Base-by-base conservation (phyloP, 192 early-diverging fungal species). In the Ambispora gerdemannii region DNA sequence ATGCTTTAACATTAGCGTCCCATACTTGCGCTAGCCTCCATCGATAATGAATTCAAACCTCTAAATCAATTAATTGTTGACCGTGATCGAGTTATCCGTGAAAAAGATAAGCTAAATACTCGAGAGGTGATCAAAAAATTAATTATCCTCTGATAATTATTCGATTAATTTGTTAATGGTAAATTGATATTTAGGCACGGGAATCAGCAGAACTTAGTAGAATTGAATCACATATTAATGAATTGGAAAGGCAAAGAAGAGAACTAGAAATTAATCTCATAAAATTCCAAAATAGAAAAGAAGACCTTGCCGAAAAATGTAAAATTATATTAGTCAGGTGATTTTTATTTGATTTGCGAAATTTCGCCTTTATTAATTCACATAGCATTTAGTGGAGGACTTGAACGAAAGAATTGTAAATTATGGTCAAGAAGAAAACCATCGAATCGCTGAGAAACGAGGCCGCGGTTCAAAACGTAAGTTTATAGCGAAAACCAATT, bases 51-150 rank as follows among this genome's bases (percentile, higher is more conserved):
- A 10, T 74, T 56, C 55, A 71, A 63, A 43, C 74, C 77, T 34
- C 74, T 84, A 15, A 79, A 75, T 3, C 77, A 80, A 34, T 56
- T 86, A 2, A 72, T 82, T 73, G 72, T 67, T 7, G 81, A 85
- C 63, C 73, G 83, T 68, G 83, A 86, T 55, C 74, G 75, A 51
- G 77, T 76, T 30, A 74, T 77, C 13, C 76, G 78, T 63, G 85
- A 86, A 38, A 76, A 79, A 33, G 81, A 84, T 59, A 78, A 78
- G n/a, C 50, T 84, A 8, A 72, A 79, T 34, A 74, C 71, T 27
- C 80, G 84, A 69, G 83, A 83, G 81, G 83, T 80, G 74, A 50
- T 47, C 22, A 15, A 28, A 10, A 32, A 59, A 59, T 10, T 31
- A 3, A n/a, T n/a, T n/a, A n/a, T n/a, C n/a, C n/a, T n/a, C n/a